Conservation (phyloP, 306 rosid species). For the Delonix regia region DNA sequence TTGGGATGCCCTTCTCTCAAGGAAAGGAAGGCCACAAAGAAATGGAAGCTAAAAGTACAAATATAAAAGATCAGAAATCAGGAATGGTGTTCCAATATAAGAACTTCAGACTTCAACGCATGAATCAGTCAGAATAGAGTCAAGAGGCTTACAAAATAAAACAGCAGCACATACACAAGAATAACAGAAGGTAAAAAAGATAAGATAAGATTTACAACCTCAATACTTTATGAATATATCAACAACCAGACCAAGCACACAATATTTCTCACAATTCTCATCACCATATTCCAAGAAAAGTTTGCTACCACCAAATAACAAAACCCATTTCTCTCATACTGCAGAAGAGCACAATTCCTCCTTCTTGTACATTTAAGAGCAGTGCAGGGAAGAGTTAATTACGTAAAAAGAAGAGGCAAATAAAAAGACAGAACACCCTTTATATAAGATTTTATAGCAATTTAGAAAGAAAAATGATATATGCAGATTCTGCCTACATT, state of each 20-base stretch:
- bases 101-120: background rate
- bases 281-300: conserved; percentile 1
- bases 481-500: background rate
- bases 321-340: background rate
- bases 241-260: conserved; percentile 1
- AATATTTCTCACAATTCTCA: background rate
- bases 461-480: background rate
- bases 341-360: conserved; percentile 6
- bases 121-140: conserved; percentile 12
- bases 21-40: conserved; percentile 92
- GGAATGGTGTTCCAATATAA: conserved; percentile 16
- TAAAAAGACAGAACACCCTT: background rate
- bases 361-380: background rate
- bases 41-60: conserved; percentile 71
- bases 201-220: background rate
- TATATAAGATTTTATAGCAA: background rate
- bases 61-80: conserved; percentile 11
- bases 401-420: background rate
- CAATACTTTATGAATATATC: background rate
- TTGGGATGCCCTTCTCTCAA: conserved; percentile 89
- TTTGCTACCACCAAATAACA: background rate
- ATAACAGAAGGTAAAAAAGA: background rate
- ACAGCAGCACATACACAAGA: background rate
- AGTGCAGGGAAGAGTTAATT: background rate
- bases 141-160: conserved; percentile 1